Evolutionary conservation across 495 filamentous ascomycete species (phyloP), one percentile per base, ranked within the genome.

Genomic region (Sporormia fimetaria): DNA sequence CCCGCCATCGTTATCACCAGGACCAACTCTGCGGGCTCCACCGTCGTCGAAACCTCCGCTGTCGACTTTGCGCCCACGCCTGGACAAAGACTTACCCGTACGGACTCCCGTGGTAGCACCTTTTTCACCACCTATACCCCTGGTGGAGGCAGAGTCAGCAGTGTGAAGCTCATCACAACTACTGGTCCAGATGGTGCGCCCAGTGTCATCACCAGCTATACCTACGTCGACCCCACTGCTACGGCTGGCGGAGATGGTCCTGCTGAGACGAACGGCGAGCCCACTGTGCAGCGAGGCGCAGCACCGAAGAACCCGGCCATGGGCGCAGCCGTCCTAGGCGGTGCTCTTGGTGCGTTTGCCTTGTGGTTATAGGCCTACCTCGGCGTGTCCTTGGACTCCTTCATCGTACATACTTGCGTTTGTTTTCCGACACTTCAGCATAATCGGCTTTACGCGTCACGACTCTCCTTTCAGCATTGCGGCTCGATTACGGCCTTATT

Each of bases 101-200:
- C 61, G 8, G 50, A 63, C 42, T 38, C 39, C 2, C 6, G 39
- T 24, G 62, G 62, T 8, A 30, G 37, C 37, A 58, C 55, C 0
- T 56, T 65, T 33, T 20, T 59, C 5, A 57, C 57, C 12, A 65
- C 62, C 3, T 61, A 58, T 38, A 62, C 58, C 7, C 60, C 60
- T 2, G 57, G 41, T 47, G 56, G 30, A 4, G 58, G 57, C 24
- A 40, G 18, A 5, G 51, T 65, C 20, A 49, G 34, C 40, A 30
- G 37, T 12, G 33, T 64, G 26, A 36, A 60, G 16, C 33, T 61
- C 10, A 18, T 52, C 14, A 65, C 62, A n/a, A 61, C 56, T 0
- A 54, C 45, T 4, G 38, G 55, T 3, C 24, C 51, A 7, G 49
- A 58, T 41, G 62, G 62, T n/a, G 40, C 47, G 38, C 51, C 33